Percentiles rank a stretch among this genome's conserved stretches.
Evolutionary conservation across 2,329 filamentous ascomycete species (phyloP).

Genomic region (Bipolaris bicolor): DNA sequence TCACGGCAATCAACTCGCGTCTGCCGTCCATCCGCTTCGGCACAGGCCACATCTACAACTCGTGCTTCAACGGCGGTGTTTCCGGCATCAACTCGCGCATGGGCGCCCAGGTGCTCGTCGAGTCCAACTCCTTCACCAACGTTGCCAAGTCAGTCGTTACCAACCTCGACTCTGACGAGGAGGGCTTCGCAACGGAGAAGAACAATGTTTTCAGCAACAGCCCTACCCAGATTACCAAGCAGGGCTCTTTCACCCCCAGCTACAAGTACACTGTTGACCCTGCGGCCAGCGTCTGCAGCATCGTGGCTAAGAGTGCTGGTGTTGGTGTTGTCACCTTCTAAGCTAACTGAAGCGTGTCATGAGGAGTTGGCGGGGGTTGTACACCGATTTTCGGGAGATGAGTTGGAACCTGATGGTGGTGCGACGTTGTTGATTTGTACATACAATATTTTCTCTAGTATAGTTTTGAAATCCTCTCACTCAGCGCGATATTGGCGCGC

Average conservation of each 20-base stretch:
- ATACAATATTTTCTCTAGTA: conserved; percentile 21
- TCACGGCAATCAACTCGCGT: conserved; percentile 67
- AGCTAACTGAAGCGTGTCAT: not conserved
- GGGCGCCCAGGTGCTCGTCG: conserved; percentile 53
- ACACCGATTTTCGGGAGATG: not conserved
- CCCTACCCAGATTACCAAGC: conserved; percentile 54
- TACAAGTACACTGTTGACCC: conserved; percentile 57
- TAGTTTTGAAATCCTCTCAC: too few species aligned
- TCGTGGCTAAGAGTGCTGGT: conserved; percentile 39
- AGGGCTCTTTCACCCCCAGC: conserved; percentile 59
- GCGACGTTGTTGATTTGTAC: conserved; percentile 21
- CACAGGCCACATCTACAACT: conserved; percentile 67
- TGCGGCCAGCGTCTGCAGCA: conserved; percentile 34
- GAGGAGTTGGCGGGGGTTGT: not conserved
- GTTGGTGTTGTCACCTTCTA: conserved; percentile 43
- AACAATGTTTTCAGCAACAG: conserved; percentile 54
- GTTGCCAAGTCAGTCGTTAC: conserved; percentile 64
- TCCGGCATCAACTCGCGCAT: conserved; percentile 53
- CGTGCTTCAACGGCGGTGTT: conserved; percentile 47
- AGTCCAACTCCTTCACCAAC: conserved; percentile 61
- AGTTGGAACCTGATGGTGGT: conserved; percentile 1
- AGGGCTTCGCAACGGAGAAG: conserved; percentile 54
- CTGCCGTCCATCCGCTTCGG: conserved; percentile 69
- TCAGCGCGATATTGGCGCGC: too few species aligned
- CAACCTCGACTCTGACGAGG: conserved; percentile 61